Evolutionary conservation across 179 eudicot species (phyloP).

Genomic region (Beta lomatogona): DNA sequence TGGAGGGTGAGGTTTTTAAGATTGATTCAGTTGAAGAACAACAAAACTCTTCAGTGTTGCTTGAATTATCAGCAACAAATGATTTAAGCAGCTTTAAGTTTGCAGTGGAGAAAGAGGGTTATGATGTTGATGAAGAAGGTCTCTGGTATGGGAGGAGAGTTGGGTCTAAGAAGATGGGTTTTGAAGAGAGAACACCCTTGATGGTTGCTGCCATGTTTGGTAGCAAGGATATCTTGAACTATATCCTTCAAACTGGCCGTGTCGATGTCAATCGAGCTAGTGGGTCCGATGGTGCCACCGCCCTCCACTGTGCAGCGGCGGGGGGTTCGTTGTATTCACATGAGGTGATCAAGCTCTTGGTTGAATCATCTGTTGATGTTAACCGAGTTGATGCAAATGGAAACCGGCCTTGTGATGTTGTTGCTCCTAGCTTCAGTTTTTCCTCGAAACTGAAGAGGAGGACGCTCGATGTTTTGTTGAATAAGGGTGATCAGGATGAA

Average conservation of each 20-base stretch:
- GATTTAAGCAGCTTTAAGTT: conserved; percentile 52
- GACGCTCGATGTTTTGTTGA: conserved; percentile 51
- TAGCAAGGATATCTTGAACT: conserved; percentile 54
- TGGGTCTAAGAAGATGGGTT: conserved; percentile 74
- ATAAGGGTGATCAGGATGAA: conserved; percentile 32
- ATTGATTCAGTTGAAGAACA: conserved; percentile 19
- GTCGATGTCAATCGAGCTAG: conserved; percentile 69
- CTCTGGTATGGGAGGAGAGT: conserved; percentile 72
- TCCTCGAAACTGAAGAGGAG: conserved; percentile 49
- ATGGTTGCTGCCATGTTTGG: conserved; percentile 84
- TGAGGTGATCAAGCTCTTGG: conserved; percentile 59
- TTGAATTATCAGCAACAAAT: conserved; percentile 69
- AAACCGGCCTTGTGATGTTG: conserved; percentile 59
- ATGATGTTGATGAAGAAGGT: conserved; percentile 53
- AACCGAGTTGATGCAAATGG: conserved; percentile 55
- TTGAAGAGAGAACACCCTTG: conserved; percentile 79
- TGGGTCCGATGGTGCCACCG: conserved; percentile 80
- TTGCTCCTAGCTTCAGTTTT: conserved; percentile 39
- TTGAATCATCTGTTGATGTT: conserved; percentile 56
- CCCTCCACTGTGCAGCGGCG: conserved; percentile 81
- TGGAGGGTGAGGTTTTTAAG: conserved; percentile 41
- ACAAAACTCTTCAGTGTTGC: conserved; percentile 42
- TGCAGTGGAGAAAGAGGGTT: conserved; percentile 57
- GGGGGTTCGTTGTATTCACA: conserved; percentile 52
- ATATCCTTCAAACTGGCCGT: conserved; percentile 45